These are phyloP conservation scores for Penicillium angulare DNA, from an alignment of 495 filamentous ascomycete species.

Conservation along the genomic window DNA sequence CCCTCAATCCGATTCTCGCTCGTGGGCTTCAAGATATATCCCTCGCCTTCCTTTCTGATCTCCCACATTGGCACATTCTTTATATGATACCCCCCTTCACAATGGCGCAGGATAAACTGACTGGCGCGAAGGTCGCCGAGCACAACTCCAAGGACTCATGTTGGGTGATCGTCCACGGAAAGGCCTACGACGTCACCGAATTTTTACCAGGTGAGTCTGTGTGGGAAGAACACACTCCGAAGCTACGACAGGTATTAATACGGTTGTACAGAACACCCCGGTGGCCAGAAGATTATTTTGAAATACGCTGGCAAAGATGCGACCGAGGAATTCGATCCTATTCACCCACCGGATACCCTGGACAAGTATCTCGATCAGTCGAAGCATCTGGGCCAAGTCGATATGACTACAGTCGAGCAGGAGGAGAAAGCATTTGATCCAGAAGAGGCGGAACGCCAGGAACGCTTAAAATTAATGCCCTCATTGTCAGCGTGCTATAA, in stretches of 20 bases:
- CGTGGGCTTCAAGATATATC: background rate
- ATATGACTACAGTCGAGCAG: slow-evolving; percentile 79
- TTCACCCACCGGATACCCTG: slow-evolving; percentile 82
- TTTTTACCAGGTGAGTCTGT: slow-evolving; percentile 63
- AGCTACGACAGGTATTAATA: background rate
- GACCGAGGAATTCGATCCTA: slow-evolving; percentile 87
- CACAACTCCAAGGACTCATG: slow-evolving; percentile 81
- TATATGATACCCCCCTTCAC: slow-evolving; percentile 3
- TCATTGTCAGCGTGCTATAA: slow-evolving; percentile 89
- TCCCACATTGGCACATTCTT: background rate
- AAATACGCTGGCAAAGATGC: slow-evolving; percentile 85
- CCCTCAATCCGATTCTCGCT: slow-evolving; percentile 2
- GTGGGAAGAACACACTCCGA: background rate
- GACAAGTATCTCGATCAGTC: slow-evolving; percentile 75
- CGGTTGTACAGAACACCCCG: slow-evolving; percentile 65
- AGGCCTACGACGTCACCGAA: slow-evolving; percentile 89
- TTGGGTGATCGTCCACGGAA: slow-evolving; percentile 85
- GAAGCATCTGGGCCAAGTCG: slow-evolving; percentile 88
- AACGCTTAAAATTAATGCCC: slow-evolving; percentile 76
- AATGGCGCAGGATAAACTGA: slow-evolving; percentile 51
- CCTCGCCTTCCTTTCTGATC: background rate
- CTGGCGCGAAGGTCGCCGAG: slow-evolving; percentile 72
- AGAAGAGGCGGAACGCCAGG: slow-evolving; percentile 72
- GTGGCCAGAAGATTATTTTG: slow-evolving; percentile 77
- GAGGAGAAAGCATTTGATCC: slow-evolving; percentile 70